Percentiles rank a stretch among this genome's conserved stretches.
Evolutionary conservation across 2,329 filamentous ascomycete species (phyloP).

Genomic region (Trichoderma simmonsii): DNA sequence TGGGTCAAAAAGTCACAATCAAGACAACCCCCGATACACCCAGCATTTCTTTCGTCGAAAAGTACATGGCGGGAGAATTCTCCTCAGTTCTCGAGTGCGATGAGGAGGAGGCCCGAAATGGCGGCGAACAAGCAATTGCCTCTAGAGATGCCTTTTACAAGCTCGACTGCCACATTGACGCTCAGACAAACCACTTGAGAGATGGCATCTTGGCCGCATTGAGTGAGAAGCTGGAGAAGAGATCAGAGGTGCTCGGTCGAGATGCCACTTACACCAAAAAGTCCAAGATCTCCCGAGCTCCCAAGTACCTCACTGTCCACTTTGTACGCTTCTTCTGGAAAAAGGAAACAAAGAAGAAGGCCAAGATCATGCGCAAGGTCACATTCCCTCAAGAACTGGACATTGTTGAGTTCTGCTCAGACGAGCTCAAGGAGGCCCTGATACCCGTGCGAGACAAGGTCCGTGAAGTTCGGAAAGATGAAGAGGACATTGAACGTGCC

Average conservation of each 20-base stretch:
- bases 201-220: constrained; percentile 83
- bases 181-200: constrained; percentile 80
- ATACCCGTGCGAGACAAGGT: constrained; percentile 95
- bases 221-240: constrained; percentile 88
- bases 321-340: constrained; percentile 99
- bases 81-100: constrained; percentile 78
- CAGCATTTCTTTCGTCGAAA: constrained; percentile 76
- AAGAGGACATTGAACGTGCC: constrained; percentile 86
- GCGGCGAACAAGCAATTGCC: constrained; percentile 65
- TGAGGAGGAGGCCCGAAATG: constrained; percentile 71
- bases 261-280: constrained; percentile 86
- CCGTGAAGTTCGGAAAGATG: constrained; percentile 89
- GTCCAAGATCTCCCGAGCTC: constrained; percentile 83
- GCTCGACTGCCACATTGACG: constrained; percentile 92
- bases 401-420: constrained; percentile 90
- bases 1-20: constrained; percentile 73
- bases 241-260: constrained; percentile 70
- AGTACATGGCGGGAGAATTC: constrained; percentile 83
- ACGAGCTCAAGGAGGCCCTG: constrained; percentile 77
- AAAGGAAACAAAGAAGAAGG: constrained; percentile 91
- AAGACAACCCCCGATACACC: constrained; percentile 49
- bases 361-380: constrained; percentile 99
- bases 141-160: constrained; percentile 79
- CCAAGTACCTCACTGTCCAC: constrained; percentile 94
- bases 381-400: constrained; percentile 93